Evolutionary conservation across 2,329 filamentous ascomycete species (phyloP), one percentile per base, ranked within the genome.

Genomic region (Verticillium nubilum): DNA sequence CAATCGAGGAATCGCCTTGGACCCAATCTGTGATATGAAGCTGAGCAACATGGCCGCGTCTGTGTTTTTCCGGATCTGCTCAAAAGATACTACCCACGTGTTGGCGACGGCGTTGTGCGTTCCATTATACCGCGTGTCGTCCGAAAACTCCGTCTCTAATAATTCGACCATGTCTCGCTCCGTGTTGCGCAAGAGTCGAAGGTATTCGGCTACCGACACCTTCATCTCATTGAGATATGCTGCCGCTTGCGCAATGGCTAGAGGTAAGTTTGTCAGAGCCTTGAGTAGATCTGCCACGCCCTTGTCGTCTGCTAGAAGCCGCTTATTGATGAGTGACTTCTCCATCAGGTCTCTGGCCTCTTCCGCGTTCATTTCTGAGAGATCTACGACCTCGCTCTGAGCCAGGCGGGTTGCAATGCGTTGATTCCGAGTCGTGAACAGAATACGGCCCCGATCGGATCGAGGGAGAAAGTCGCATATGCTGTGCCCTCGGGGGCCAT

Each of bases 211-310:
- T n/a, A 61, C 58, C 15, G 56, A 47, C 28, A 62, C 35, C 52
- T 31, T 37, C 10, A 59, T 67, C 50, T 65, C 56, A 19, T 50
- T 54, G 26, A 70, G 25, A 59, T 65, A 69, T 6, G 62, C 57
- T 4, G 64, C 67, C 23, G 67, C 67, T 53, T 68, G 62, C 26
- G 64, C 65, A 10, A 67, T 52, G 6, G 66, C 66, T 27, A 72
- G 66, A 10, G 68, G 68, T 15, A 68, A 63, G 52, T 69, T 64
- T 33, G 64, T 64, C 5, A 72, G 66, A 35, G 66, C 56, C 23
- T 61, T 56, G 6, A 69, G 63, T 10, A 72, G 61, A 58, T 65
- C 61, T 27, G 59, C 61, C 4, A 55, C 61, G 26, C 27, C 35
- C 5, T 31, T 5, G 50, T 60, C 58, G 60, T 65, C 62, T 57